These are phyloP conservation scores for Artemisia argyi DNA, from an alignment of 129 eudicot species.

Conservation along the genomic window DNA sequence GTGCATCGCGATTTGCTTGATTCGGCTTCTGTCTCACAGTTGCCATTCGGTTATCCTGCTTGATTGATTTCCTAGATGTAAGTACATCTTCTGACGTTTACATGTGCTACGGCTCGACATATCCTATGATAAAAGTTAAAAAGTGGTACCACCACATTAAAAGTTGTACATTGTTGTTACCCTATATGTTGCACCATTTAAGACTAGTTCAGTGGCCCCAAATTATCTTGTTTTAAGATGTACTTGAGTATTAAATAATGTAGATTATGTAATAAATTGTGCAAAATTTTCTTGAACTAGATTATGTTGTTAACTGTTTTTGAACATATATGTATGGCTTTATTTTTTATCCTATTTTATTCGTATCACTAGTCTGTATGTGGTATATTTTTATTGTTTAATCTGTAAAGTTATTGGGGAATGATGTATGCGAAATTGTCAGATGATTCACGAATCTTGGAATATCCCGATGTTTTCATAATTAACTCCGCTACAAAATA, in stretches of 20 bases:
- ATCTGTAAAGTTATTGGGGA: not conserved
- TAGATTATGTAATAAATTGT: no score
- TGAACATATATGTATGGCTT: no score
- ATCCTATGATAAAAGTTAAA: not conserved
- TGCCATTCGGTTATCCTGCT: slow-evolving; percentile 65
- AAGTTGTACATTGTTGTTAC: not conserved
- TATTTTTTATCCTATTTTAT: not conserved
- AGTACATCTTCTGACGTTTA: slow-evolving; percentile 8
- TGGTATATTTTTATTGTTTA: not conserved
- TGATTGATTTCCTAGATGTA: slow-evolving; percentile 17
- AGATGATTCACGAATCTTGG: slow-evolving; percentile 10
- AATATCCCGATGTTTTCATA: slow-evolving; percentile 6
- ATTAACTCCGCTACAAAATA: not conserved
- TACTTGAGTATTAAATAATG: not conserved
- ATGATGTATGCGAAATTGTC: slow-evolving; percentile 12
- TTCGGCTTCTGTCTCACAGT: slow-evolving; percentile 45
- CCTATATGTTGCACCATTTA: not conserved
- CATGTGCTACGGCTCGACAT: no score
- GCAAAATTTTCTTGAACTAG: no score
- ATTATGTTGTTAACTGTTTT: no score
- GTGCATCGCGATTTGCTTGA: slow-evolving; percentile 56
- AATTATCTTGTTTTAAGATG: not conserved
- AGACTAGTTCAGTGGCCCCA: not conserved
- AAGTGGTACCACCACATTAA: not conserved
- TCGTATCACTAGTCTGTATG: not conserved